These are phyloP conservation scores for Spatholobus suberectus DNA, from an alignment of 306 rosid genomes.

Conservation along the genomic window DNA sequence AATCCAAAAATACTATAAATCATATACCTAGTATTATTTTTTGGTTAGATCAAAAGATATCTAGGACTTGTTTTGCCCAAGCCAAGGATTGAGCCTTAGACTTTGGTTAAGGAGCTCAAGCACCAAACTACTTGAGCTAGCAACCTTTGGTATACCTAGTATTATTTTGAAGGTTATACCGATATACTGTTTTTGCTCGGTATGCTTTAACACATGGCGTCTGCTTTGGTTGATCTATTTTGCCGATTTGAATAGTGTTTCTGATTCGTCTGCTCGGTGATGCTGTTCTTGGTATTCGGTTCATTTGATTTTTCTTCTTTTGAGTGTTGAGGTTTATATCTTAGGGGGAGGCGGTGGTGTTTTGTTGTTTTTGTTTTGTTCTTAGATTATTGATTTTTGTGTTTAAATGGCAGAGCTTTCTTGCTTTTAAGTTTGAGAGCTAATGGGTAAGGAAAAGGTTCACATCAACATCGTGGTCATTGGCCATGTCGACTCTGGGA, in stretches of 20 bases:
- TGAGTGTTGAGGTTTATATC: background rate
- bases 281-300: background rate
- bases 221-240: background rate
- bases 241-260: background rate
- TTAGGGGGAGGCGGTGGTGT: no score
- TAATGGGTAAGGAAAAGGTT: conserved; percentile 86
- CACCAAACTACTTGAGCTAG: no score
- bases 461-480: conserved; percentile 95
- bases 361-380: no score
- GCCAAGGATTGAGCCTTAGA: no score
- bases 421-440: background rate
- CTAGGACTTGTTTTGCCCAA: no score
- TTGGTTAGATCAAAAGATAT: no score
- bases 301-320: background rate
- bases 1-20: no score
- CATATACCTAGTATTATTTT: no score
- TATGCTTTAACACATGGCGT: background rate
- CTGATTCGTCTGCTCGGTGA: background rate
- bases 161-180: background rate
- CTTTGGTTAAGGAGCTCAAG: no score
- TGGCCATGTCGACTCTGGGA: conserved; percentile 95
- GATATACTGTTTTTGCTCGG: background rate
- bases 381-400: background rate
- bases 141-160: no score
- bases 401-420: background rate